Conservation (phyloP, 495 filamentous ascomycete genomes). For the Podospora pseudoanserina region DNA sequence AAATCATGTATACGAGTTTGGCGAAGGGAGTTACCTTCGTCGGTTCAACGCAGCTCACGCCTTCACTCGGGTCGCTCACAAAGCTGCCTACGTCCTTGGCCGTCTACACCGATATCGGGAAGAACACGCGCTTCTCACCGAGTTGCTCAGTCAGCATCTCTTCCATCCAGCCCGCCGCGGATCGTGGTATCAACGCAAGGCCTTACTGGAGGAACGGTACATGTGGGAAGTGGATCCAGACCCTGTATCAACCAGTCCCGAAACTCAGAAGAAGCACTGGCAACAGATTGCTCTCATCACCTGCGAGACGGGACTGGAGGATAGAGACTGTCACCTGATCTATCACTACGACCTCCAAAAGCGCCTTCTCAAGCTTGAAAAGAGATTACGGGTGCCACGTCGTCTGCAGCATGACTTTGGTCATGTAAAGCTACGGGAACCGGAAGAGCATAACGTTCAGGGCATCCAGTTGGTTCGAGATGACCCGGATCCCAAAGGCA, state of each 20-base stretch:
- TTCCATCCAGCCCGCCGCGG: constrained; percentile 85
- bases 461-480: constrained; percentile 71
- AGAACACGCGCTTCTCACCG: constrained; percentile 70
- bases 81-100: constrained; percentile 71
- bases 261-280: constrained; percentile 75
- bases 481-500: constrained; percentile 36
- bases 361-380: constrained; percentile 84
- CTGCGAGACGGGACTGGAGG: constrained; percentile 82
- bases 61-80: constrained; percentile 90
- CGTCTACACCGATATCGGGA: constrained; percentile 74
- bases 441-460: constrained; percentile 67
- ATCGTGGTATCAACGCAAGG: constrained; percentile 94
- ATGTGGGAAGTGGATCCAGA: constrained; percentile 62
- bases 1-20: constrained; percentile 71
- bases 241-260: constrained; percentile 30
- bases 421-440: constrained; percentile 70
- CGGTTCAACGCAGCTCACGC: constrained; percentile 92
- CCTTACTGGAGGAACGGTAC: constrained; percentile 91
- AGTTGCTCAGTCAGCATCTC: constrained; percentile 74
- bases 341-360: constrained; percentile 95
- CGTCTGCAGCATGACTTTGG: constrained; percentile 90
- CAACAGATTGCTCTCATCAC: constrained; percentile 72
- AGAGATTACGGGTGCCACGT: constrained; percentile 73
- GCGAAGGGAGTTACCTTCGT: constrained; percentile 87
- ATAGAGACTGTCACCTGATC: constrained; percentile 82